A percentile compares a stretch with the other conserved stretches of the same genome.
phyloP scores from a whole-genome alignment of 208 protist genomes.

The Acanthamoeba castellanii region DNA sequence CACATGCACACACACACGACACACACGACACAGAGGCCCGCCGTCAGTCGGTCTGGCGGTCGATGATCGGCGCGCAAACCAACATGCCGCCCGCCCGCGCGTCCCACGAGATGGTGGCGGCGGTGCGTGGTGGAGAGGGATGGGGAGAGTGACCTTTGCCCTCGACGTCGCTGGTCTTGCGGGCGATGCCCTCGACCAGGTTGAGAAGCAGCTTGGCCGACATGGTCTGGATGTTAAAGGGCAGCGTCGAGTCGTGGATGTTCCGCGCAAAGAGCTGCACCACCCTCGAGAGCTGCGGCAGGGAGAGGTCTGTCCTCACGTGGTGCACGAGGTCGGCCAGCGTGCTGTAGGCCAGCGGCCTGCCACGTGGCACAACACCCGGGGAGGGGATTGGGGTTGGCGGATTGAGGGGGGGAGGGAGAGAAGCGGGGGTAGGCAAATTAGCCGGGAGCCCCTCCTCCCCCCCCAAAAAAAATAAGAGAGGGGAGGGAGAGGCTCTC shows the following conservation, averaged over 20 bases:
- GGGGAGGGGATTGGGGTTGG: neutral
- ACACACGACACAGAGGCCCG: too few species aligned
- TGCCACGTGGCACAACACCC: neutral
- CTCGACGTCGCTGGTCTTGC: slow-evolving; percentile 82
- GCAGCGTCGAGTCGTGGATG: slow-evolving; percentile 89
- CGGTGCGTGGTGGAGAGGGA: too few species aligned
- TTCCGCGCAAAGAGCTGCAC: slow-evolving; percentile 90
- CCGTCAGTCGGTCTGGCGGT: too few species aligned
- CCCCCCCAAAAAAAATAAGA: too few species aligned
- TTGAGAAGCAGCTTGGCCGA: slow-evolving; percentile 90
- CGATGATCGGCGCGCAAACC: too few species aligned
- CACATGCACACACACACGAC: neutral
- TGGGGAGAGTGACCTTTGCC: neutral
- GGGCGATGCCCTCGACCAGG: slow-evolving; percentile 89
- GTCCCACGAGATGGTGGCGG: too few species aligned
- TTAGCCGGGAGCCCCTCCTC: too few species aligned
- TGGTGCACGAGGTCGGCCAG: slow-evolving; percentile 89
- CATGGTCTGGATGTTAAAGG: slow-evolving; percentile 90
- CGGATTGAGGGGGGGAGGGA: neutral
- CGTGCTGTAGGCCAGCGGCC: slow-evolving; percentile 89
- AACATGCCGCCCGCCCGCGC: too few species aligned
- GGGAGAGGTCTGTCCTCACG: slow-evolving; percentile 82
- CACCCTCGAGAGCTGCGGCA: slow-evolving; percentile 86
- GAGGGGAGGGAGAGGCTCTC: too few species aligned
- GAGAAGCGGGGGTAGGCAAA: too few species aligned